These are phyloP conservation scores for Tricholoma bakamatsutake DNA, from an alignment of 768 basidiomycete species.

Conservation along the genomic window DNA sequence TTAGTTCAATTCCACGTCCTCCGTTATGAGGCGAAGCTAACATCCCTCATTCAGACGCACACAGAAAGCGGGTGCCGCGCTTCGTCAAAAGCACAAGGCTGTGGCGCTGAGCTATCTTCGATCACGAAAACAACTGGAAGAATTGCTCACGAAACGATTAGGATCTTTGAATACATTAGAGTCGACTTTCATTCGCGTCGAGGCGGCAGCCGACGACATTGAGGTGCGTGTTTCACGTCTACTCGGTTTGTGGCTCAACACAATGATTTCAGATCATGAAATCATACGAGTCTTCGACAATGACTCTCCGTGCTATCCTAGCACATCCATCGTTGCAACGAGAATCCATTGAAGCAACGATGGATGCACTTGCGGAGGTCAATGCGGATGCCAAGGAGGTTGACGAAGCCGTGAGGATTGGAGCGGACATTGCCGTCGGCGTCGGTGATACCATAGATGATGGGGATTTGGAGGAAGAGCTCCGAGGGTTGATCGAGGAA, in stretches of 20 bases:
- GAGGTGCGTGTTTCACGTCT: slow-evolving; percentile 46
- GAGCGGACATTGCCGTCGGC: slow-evolving; percentile 55
- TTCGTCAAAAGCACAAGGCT: slow-evolving; percentile 65
- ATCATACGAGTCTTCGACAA: slow-evolving; percentile 77
- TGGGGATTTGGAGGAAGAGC: slow-evolving; percentile 55
- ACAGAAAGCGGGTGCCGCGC: slow-evolving; percentile 54
- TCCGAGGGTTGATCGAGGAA: slow-evolving; percentile 44
- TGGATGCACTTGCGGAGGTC: slow-evolving; percentile 82
- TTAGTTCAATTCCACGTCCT: slow-evolving; percentile 16
- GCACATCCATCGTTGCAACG: slow-evolving; percentile 74
- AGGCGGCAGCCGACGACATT: slow-evolving; percentile 84
- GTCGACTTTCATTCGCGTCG: slow-evolving; percentile 72
- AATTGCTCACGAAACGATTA: slow-evolving; percentile 68
- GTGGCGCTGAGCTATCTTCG: slow-evolving; percentile 75
- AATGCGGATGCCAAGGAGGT: slow-evolving; percentile 80
- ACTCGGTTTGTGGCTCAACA: neutral
- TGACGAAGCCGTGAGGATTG: slow-evolving; percentile 68
- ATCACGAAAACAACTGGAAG: slow-evolving; percentile 76
- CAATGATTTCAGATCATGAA: slow-evolving; percentile 58
- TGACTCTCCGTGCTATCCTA: slow-evolving; percentile 70
- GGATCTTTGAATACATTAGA: slow-evolving; percentile 70
- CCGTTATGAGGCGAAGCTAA: neutral
- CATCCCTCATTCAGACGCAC: slow-evolving; percentile 45
- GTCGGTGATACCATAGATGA: slow-evolving; percentile 64
- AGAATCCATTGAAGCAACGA: slow-evolving; percentile 77